Evolutionary conservation across 2,329 filamentous ascomycete genomes (phyloP), one percentile per base, ranked within the genome.

Genomic region (Pseudopyrenochaeta lycopersici): DNA sequence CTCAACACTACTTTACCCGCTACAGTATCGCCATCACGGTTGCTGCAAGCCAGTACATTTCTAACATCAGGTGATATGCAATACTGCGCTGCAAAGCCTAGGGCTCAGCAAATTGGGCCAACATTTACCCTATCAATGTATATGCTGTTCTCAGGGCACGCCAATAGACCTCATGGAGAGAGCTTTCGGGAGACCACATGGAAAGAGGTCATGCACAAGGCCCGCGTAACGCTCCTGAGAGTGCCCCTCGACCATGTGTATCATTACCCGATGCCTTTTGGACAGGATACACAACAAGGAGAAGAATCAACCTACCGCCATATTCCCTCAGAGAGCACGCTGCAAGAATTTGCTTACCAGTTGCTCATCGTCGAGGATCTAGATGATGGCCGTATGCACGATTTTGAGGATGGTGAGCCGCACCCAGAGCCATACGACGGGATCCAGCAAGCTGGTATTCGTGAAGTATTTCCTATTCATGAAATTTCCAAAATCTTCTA

Each of bases 141-240:
- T 75, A 97, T 98, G 92, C 84, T 98, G 0, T 99, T 98, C 67
- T 83, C 88, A 2, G 90, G 92, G 1, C 92, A 98, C 74, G 80
- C 88, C 3, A 79, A 80, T 38, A 77, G 85, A 33, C 78, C 81
- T 2, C 81, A 84, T 15, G 76, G 86, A 76, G 76, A 86, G 72
- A 77, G 85, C 65, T 64, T 88, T 62, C 71, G 90, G 77, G 76
- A 88, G 77, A 81, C 92, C 0, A 90, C 93, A 0, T 98, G 95
- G 95, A 95, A 98, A 72, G 94, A 99, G 73, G 92, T 96, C 35
- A 88, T 97, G 56, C 93, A 98, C 78, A 99, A 98, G 74, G 91
- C 92, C 15, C 86, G 88, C 33, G 87, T 97, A 11, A 91, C 92
- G 52, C 81, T 99, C 10, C 84, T 90, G 64, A 84, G 93, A 42